These are phyloP conservation scores for Ustilago nuda DNA, from an alignment of 1,284 basidiomycete species.

Conservation along the genomic window DNA sequence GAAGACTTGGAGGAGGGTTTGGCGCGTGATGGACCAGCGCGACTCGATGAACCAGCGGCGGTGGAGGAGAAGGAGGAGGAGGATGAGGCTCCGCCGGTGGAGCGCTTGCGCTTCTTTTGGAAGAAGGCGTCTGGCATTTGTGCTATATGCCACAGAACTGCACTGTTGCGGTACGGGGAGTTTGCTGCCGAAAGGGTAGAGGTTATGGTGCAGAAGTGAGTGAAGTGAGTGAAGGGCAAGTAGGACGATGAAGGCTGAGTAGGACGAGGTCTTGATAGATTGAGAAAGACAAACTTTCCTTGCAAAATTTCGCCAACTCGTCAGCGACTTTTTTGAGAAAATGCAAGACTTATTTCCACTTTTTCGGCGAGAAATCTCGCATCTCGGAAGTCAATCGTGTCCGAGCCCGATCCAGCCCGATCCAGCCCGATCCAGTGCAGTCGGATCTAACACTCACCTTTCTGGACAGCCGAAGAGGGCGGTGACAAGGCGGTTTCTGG, in stretches of 20 bases:
- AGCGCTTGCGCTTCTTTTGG: conserved; percentile 68
- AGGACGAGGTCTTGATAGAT: neutral
- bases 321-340: conserved; percentile 2
- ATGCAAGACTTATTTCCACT: conserved; percentile 10
- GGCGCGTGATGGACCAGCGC: conserved; percentile 33
- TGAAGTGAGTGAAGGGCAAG: no score
- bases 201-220: neutral
- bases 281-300: neutral
- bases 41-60: neutral
- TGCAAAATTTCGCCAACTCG: conserved; percentile 1
- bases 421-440: neutral
- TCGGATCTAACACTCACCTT: neutral
- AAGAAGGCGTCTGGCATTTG: conserved; percentile 69
- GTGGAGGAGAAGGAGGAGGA: conserved; percentile 9
- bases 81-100: conserved; percentile 14
- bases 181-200: neutral
- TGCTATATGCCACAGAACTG: no score
- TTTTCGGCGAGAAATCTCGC: conserved; percentile 19
- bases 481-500: neutral
- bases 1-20: conserved; percentile 11
- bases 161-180: no score
- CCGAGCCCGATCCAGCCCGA: neutral
- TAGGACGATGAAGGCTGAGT: neutral
- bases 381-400: conserved; percentile 21
- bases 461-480: neutral